phyloP scores from a whole-genome alignment of 345 rosid genomes.

The Theobroma cacao region DNA sequence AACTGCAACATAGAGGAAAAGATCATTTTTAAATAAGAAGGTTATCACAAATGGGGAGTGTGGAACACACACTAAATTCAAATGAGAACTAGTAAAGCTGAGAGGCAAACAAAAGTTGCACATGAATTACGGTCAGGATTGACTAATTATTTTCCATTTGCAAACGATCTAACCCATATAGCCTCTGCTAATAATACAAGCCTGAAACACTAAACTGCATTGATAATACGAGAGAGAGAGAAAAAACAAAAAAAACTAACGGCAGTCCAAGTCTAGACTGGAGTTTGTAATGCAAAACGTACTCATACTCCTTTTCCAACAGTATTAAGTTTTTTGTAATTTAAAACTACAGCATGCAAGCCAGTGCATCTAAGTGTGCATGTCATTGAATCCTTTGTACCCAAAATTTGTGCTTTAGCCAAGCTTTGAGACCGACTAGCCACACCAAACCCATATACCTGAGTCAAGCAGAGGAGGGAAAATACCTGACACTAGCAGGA shows the following conservation, averaged over 20 bases:
- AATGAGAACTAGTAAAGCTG: neutral
- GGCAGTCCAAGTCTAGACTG: neutral
- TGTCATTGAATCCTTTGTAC: neutral
- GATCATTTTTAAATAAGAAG: neutral
- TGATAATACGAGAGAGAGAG: neutral
- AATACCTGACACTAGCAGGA: slow-evolving; percentile 73
- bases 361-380: neutral
- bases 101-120: neutral
- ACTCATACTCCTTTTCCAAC: neutral
- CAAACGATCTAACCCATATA: no score
- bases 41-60: neutral
- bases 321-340: neutral
- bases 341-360: neutral
- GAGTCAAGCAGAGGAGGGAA: slow-evolving; percentile 5
- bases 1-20: slow-evolving; percentile 40
- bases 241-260: neutral
- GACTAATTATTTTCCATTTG: neutral
- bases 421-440: neutral
- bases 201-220: no score
- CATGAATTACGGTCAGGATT: neutral
- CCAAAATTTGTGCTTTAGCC: neutral
- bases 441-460: neutral
- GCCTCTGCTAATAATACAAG: no score
- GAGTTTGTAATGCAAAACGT: neutral
- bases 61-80: neutral